Evolutionary conservation across 1,284 basidiomycete species (phyloP).

Genomic region (Apiotrichum gracile): DNA sequence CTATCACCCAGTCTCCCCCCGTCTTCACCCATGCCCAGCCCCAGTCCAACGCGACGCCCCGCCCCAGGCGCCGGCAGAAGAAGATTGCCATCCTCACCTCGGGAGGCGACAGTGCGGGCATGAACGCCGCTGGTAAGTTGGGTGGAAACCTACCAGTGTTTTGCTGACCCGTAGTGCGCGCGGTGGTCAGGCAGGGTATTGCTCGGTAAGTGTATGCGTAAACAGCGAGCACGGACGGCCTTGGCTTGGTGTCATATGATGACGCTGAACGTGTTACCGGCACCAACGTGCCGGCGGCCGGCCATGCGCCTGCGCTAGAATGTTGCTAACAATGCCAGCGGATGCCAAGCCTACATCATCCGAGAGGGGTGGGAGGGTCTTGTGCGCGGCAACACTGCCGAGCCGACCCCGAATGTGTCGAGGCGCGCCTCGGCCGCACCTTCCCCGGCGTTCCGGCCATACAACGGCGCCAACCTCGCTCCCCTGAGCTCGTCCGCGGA

Average conservation of each 20-base stretch:
- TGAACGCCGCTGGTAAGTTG: slow-evolving; percentile 70
- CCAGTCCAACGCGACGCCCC: not conserved
- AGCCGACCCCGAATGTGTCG: slow-evolving; percentile 32
- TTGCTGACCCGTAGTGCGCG: slow-evolving; percentile 59
- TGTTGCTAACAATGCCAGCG: slow-evolving; percentile 51
- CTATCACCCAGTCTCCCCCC: not conserved
- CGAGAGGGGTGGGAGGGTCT: slow-evolving; percentile 98
- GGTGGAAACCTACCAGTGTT: no score
- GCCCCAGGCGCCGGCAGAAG: slow-evolving; percentile 1
- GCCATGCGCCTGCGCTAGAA: not conserved
- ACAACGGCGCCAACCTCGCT: slow-evolving; percentile 31
- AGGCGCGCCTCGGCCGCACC: slow-evolving; percentile 15
- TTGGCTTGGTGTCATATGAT: not conserved
- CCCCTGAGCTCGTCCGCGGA: slow-evolving; percentile 12
- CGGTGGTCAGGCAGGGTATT: slow-evolving; percentile 83
- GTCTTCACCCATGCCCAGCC: not conserved
- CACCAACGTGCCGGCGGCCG: no score
- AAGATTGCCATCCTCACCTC: slow-evolving; percentile 88
- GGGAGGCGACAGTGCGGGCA: slow-evolving; percentile 94
- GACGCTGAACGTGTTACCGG: not conserved
- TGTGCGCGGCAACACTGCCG: slow-evolving; percentile 52
- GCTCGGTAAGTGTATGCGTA: slow-evolving; percentile 61
- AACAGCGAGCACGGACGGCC: not conserved
- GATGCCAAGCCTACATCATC: slow-evolving; percentile 86
- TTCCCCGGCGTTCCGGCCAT: slow-evolving; percentile 25